Evolutionary conservation across 495 filamentous ascomycete species (phyloP), one percentile per base, ranked within the genome.

Genomic region (Aspergillus bridgeri): DNA sequence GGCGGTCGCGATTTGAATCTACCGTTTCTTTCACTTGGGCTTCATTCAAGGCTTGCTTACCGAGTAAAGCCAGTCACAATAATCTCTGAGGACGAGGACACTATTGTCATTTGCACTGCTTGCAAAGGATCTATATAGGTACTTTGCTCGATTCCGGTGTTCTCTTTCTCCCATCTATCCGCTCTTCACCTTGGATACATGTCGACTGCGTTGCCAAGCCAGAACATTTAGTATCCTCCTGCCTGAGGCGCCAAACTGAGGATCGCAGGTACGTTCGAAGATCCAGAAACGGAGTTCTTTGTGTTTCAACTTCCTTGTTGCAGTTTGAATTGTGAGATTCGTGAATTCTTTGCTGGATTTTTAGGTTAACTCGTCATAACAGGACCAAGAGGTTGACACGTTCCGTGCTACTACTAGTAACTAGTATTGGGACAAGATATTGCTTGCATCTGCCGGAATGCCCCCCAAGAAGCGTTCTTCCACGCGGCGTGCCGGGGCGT

Each of bases 401-500:
- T 38, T 38, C 9, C 33, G 7, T 8, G 33, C 5, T 38, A 13
- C 33, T 38, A 38, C 33, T 38, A 33, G 29, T 38, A 13, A 11
- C 33, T 38, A 11, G 33, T 11, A 13, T 27, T 27, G 5, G 21
- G 7, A 15, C n/a, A 20, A 47, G 45, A 20, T 18, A 23, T 27
- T 23, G 6, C 21, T 17, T n/a, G 24, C 6, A 24, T 24, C 19
- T 17, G 7, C 21, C 21, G 24, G 46, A 29, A 72, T 72, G 69
- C 64, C 69, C 54, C 65, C 67, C 42, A 72, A 38, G 33, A 38
- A 59, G 57, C 65, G 69, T 33, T 53, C 56, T 33, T 48, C 59
- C 42, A 59, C 51, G 42, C 57, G 59, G 42, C 53, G 53, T 24
- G 25, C 13, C 13, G 57, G 56, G 33, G 33, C 33, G 15, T 46